Base-by-base conservation (phyloP, 257 asterid species). In the Henckelia pumila region DNA sequence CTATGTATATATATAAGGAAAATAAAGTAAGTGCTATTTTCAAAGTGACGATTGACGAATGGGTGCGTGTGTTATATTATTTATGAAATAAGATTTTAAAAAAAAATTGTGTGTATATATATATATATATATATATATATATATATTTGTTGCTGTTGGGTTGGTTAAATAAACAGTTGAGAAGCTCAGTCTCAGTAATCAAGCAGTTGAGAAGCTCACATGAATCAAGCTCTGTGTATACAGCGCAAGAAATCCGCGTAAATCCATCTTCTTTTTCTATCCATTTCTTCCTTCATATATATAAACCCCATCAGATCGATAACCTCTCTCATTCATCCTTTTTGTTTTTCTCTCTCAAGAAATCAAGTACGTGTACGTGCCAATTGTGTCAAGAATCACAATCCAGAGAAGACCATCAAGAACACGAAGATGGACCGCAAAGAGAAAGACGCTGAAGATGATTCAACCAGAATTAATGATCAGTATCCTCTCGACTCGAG, bases 401-500 rank as follows among this genome's bases (percentile, higher is more conserved):
- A 47, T 16, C 20, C 53, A 47, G 53, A 47, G 3, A 47, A 16
- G 7, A 47, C 5, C 4, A 16, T 47, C 53, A 47, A 47, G 53
- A 47, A 16, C 20, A 44, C 19, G 53, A 47, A 47, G 53, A 47
- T 47, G 53, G 20, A 47, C 2, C 20, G 4, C 7, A 47, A 72
- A 28, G 73, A 63, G 17, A 76, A 70, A 22, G 76, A 58, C 56
- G 35, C 35, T 30, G 68, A 76, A 33, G 83, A 76, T 29, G 67
- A 69, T 16, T 63, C 72, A 20, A 61, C 8, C n/a, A 67, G 70
- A 59, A 13, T 37, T 56, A 32, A 26, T 40, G 29, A 29, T 56
- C 82, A 56, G 59, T 84, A 82, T 76, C 89, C 89, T 25, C 66
- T 82, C 11, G 80, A 79, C 70, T 61, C 82, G 1, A 76, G 61